Evolutionary conservation across 495 filamentous ascomycete species (phyloP), one percentile per base, ranked within the genome.

Genomic region (Daldinia caldariorum): DNA sequence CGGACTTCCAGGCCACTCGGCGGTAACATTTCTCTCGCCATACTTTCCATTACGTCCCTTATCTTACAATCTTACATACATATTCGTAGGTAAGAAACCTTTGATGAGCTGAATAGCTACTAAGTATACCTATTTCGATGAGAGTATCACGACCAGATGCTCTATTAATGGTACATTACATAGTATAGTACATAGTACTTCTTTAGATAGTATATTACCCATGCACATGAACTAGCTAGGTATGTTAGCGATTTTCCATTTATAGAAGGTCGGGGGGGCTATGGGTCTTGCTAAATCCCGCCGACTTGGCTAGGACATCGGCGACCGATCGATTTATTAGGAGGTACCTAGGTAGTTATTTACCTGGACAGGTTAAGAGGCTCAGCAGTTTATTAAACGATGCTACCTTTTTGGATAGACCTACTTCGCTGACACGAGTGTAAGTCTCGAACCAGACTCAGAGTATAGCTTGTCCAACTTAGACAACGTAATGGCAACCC

Each of bases 321-420:
- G 41, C 16, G 41, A 45, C 41, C 41, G 41, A 45, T 45, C n/a
- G 41, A 45, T 6, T 45, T n/a, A 18, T 45, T 45, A 45, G n/a
- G n/a, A n/a, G n/a, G n/a, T n/a, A n/a, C n/a, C n/a, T n/a, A n/a
- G 6, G n/a, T 45, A 45, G 41, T 14, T 45, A 45, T 20, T 45
- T 45, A 45, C 41, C 18, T 14, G 41, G 16, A 6, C 41, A 8
- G 41, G 41, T 16, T 18, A 20, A 45, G 41, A 45, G 16, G 41
- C 41, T 45, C 41, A 45, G 41, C 41, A 20, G 41, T 14, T 45
- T 45, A 45, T 45, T 45, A 45, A 45, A 45, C 16, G 41, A 45
- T 20, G 41, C 39, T 20, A 45, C 18, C 7, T 20, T 45, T 45
- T 45, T 45, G 41, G 16, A 20, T 8, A 45, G n/a, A 45, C 41